Evolutionary conservation across 345 rosid species (phyloP).

Genomic region (Camelina laxa): DNA sequence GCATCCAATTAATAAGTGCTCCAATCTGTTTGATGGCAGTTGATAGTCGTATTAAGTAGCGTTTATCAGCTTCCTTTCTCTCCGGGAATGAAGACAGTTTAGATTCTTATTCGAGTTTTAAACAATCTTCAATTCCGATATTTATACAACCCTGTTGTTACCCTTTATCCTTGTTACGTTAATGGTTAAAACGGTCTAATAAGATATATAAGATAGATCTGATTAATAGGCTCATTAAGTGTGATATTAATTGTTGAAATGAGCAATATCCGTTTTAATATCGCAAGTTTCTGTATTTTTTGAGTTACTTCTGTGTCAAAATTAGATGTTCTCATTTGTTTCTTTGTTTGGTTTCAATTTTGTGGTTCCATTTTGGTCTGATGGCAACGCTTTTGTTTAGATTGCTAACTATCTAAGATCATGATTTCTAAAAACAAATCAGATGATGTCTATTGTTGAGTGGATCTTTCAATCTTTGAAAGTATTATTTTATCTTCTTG

Average conservation of each 20-base stretch:
- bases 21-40: background rate
- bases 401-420: background rate
- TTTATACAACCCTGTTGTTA: slow-evolving; percentile 4
- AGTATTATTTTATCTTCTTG: slow-evolving; percentile 1
- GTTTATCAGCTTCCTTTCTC: background rate
- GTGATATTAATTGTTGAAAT: background rate
- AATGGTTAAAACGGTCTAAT: background rate
- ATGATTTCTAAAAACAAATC: background rate
- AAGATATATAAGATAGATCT: background rate
- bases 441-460: background rate
- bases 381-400: slow-evolving; percentile 9
- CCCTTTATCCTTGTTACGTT: background rate
- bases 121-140: background rate
- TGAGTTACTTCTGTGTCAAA: background rate
- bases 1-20: slow-evolving; percentile 5
- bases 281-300: background rate
- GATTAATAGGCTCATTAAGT: slow-evolving; percentile 7
- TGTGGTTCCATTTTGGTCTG: background rate
- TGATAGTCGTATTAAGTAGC: background rate
- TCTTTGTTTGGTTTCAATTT: slow-evolving; percentile 3
- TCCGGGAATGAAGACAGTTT: background rate
- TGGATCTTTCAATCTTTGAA: slow-evolving; percentile 6
- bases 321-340: background rate
- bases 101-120: background rate
- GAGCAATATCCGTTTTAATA: background rate